Evolutionary conservation across 139 green algal genomes (phyloP).

Genomic region (Chlorella sp.): DNA sequence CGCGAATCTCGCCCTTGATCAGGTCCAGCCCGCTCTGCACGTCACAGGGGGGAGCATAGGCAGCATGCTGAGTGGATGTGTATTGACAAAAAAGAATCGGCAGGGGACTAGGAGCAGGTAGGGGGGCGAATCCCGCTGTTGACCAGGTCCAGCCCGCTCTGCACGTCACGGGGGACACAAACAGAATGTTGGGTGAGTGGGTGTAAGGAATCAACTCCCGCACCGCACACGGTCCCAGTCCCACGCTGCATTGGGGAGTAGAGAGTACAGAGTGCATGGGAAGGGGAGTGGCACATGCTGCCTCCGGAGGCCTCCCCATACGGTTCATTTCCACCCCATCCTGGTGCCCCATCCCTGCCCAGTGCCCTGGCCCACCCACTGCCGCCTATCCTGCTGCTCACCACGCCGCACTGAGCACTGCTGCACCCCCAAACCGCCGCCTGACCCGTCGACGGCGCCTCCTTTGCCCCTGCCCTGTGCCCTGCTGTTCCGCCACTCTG

Average conservation of each 20-base stretch:
- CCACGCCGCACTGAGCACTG: too few relatives aligned
- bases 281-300: background rate
- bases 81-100: background rate
- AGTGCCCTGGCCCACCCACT: too few relatives aligned
- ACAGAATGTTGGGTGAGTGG: background rate
- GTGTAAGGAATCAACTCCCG: background rate
- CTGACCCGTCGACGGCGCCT: too few relatives aligned
- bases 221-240: too few relatives aligned
- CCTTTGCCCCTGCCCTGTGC: too few relatives aligned
- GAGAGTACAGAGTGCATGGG: background rate
- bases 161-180: background rate
- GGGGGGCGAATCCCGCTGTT: conserved; percentile 41
- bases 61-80: background rate
- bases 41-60: too few relatives aligned
- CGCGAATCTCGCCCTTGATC: conserved; percentile 73
- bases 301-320: too few relatives aligned
- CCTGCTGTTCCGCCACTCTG: too few relatives aligned
- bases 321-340: too few relatives aligned
- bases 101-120: background rate
- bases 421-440: too few relatives aligned
- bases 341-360: too few relatives aligned
- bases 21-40: conserved; percentile 80
- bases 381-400: too few relatives aligned
- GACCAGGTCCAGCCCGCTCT: conserved; percentile 83
- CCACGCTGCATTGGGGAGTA: background rate